phyloP scores from a whole-genome alignment of 495 filamentous ascomycete species.

The Tuber borchii region DNA sequence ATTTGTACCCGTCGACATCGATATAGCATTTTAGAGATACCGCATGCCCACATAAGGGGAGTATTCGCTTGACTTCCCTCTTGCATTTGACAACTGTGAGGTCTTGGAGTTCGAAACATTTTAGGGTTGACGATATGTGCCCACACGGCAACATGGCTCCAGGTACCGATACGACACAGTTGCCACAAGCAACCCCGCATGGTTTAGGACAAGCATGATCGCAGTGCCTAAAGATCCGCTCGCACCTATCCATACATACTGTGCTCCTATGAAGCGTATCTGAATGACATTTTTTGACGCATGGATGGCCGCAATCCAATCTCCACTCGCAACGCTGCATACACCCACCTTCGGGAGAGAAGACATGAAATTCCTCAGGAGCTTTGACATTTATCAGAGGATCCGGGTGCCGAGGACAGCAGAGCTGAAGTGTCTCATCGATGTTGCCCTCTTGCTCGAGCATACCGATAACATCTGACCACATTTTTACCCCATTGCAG shows the following conservation, averaged over 20 bases:
- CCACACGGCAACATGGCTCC: conserved; percentile 53
- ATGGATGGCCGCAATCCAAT: conserved; percentile 61
- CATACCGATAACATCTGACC: conserved; percentile 57
- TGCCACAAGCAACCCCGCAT: conserved; percentile 53
- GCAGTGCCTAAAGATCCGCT: conserved; percentile 48
- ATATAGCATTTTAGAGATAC: conserved; percentile 46
- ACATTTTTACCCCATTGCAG: conserved; percentile 62
- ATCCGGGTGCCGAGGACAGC: conserved; percentile 63
- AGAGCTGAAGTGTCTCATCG: conserved; percentile 52
- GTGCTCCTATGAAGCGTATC: conserved; percentile 55
- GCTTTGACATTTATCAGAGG: conserved; percentile 51
- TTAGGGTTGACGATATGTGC: conserved; percentile 48
- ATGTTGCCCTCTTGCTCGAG: conserved; percentile 50
- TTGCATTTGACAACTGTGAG: conserved; percentile 19
- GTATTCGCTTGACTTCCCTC: conserved; percentile 10
- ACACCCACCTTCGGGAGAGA: conserved; percentile 70
- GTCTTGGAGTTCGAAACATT: conserved; percentile 49
- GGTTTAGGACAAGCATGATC: conserved; percentile 54
- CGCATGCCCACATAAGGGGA: conserved; percentile 22
- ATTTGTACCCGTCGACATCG: conserved; percentile 41
- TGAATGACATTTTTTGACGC: conserved; percentile 65
- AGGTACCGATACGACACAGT: conserved; percentile 47
- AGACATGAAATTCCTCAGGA: conserved; percentile 57
- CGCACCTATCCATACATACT: conserved; percentile 36
- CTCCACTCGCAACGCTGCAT: conserved; percentile 51